phyloP scores from a whole-genome alignment of 1,284 basidiomycete genomes.

The Ganoderma meredithae region DNA sequence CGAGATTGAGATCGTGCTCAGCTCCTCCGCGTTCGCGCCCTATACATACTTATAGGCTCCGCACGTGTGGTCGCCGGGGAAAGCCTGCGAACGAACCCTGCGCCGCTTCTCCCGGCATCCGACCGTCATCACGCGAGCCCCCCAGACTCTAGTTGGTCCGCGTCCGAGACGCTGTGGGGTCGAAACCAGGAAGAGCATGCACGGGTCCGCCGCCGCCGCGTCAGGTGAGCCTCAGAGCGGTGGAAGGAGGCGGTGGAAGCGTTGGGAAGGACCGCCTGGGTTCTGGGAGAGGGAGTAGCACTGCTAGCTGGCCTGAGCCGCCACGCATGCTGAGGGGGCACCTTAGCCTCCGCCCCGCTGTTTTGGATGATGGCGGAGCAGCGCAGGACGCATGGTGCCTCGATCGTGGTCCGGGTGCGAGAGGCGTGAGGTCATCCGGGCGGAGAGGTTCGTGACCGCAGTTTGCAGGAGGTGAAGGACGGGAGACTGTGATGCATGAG shows the following conservation, averaged over 20 bases:
- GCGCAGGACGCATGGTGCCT: background rate
- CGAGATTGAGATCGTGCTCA: background rate
- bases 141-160: background rate
- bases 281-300: background rate
- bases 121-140: background rate
- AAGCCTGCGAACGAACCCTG: background rate
- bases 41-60: background rate
- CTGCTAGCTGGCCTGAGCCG: background rate
- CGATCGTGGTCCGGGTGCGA: background rate
- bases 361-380: background rate
- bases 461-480: background rate
- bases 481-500: background rate
- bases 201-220: background rate
- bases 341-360: background rate
- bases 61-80: background rate
- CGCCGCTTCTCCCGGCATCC: background rate
- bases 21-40: background rate
- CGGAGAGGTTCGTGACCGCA: background rate
- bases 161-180: background rate
- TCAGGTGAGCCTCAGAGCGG: background rate
- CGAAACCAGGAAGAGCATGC: background rate
- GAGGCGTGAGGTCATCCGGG: background rate
- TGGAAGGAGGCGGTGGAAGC: background rate
- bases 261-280: background rate
- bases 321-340: no score